Evolutionary conservation across 2,329 filamentous ascomycete genomes (phyloP), one percentile per base, ranked within the genome.

Genomic region (Ophioceras dolichostomum): DNA sequence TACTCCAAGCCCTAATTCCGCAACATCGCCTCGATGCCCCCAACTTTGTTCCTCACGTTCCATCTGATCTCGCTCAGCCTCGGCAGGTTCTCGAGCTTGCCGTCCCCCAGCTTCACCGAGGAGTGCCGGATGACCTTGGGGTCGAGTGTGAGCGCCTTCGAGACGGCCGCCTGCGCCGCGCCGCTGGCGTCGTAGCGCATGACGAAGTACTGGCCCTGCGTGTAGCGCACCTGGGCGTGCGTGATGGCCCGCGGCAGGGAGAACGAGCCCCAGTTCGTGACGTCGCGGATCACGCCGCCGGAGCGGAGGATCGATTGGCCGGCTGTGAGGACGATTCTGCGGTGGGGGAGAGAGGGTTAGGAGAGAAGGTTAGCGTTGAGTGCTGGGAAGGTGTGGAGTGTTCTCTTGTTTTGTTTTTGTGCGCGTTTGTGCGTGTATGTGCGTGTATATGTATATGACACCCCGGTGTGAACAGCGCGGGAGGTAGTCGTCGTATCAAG

Each of bases 191-290:
- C 91, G 68, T 94, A 98, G 50, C 91, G 84, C 83, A 98, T 84
- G 54, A 94, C 83, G 61, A 98, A 98, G 71, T 98, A 94, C 67
- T 96, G 88, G 39, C 91, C 91, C 48, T 78, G 73, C 46, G 75
- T 75, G 70, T 96, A 82, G 47, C 77, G 78, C 49, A 82, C 77
- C 63, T 95, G 87, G 60, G 93, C 80, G 55, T 81, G 80, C 43
- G 78, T 79, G 41, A 79, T 70, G 43, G 85, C 76, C 48, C 79
- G 82, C 34, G 91, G 89, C 14, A 98, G 80, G 34, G 80, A 70
- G 64, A 91, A 95, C 49, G 83, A 73, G 55, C 91, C 91, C 91
- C 91, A 98, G 70, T 98, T 98, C 49, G 80, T 80, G 55, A 94
- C 72, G 56, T 87, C 87, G 50, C 91, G 87, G 54, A 98, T 77